Conservation (phyloP, 2,329 filamentous ascomycete species). For the Penicillium sp. region DNA sequence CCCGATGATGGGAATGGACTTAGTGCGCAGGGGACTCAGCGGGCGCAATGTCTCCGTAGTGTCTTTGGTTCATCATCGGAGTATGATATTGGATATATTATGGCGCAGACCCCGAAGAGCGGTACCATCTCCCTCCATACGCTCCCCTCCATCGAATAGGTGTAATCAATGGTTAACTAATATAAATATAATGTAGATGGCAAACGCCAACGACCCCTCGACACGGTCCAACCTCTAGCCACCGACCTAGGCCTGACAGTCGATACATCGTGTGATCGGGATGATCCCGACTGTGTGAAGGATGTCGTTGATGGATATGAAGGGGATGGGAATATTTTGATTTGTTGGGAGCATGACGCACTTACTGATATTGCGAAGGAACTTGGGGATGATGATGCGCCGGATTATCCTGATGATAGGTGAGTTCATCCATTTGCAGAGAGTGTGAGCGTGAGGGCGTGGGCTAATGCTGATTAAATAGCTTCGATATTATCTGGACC, state of each 20-base stretch:
- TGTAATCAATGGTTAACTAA: no score
- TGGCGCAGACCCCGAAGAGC: slow-evolving; percentile 60
- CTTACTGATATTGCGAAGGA: slow-evolving; percentile 57
- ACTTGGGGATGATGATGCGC: slow-evolving; percentile 56
- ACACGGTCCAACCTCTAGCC: slow-evolving; percentile 63
- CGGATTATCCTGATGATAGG: slow-evolving; percentile 56
- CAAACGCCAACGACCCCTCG: slow-evolving; percentile 56
- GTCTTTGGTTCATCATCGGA: slow-evolving; percentile 59
- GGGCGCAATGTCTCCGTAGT: slow-evolving; percentile 62
- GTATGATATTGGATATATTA: slow-evolving; percentile 63
- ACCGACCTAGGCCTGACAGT: slow-evolving; percentile 59
- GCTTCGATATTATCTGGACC: slow-evolving; percentile 63
- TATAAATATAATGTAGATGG: slow-evolving; percentile 46
- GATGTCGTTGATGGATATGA: slow-evolving; percentile 54
- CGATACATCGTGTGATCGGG: slow-evolving; percentile 60
- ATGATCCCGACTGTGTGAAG: slow-evolving; percentile 60
- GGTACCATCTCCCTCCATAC: slow-evolving; percentile 25
- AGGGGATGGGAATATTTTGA: slow-evolving; percentile 61
- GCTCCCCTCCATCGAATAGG: no score
- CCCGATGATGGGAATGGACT: slow-evolving; percentile 57
- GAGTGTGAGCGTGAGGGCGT: neutral
- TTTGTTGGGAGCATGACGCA: slow-evolving; percentile 65
- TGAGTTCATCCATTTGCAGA: slow-evolving; percentile 26
- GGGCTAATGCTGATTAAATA: slow-evolving; percentile 11
- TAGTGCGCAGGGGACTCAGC: slow-evolving; percentile 55